Evolutionary conservation across 805 yeast genomes (phyloP).

Genomic region (Yarrowia bubula): DNA sequence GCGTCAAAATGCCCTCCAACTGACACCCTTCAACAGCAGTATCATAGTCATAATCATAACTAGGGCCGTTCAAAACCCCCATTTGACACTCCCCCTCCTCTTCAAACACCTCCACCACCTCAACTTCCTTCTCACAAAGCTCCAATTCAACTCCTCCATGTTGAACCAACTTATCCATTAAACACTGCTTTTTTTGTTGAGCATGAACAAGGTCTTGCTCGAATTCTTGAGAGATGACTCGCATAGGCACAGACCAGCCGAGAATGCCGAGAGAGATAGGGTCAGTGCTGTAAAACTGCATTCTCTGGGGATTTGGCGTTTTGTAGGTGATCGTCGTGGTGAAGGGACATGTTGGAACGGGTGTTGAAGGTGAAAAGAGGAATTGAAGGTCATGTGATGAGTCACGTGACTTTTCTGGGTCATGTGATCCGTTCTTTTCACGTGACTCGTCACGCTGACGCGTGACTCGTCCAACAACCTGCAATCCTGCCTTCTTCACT

Average conservation of each 20-base stretch:
- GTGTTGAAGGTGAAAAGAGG: background rate
- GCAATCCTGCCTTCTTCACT: background rate
- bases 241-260: constrained; percentile 34
- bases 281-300: constrained; percentile 74
- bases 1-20: constrained; percentile 29
- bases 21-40: background rate
- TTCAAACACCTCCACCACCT: constrained; percentile 32
- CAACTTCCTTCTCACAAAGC: background rate
- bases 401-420: background rate
- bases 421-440: background rate
- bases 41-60: too few relatives aligned
- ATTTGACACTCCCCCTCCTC: background rate
- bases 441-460: background rate
- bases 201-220: constrained; percentile 37
- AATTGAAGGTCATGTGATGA: background rate
- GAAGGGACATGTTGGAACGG: background rate
- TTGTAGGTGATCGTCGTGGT: constrained; percentile 52
- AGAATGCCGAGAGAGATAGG: constrained; percentile 65
- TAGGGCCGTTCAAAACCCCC: background rate
- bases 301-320: constrained; percentile 65
- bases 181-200: constrained; percentile 29
- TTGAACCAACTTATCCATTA: constrained; percentile 31
- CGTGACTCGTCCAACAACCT: background rate
- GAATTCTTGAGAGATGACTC: constrained; percentile 34
- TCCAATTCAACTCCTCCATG: constrained; percentile 31